Percentiles rank a stretch among this genome's conserved stretches.
Evolutionary conservation across 257 asterid species (phyloP).

Genomic region (Nicotiana sylvestris): DNA sequence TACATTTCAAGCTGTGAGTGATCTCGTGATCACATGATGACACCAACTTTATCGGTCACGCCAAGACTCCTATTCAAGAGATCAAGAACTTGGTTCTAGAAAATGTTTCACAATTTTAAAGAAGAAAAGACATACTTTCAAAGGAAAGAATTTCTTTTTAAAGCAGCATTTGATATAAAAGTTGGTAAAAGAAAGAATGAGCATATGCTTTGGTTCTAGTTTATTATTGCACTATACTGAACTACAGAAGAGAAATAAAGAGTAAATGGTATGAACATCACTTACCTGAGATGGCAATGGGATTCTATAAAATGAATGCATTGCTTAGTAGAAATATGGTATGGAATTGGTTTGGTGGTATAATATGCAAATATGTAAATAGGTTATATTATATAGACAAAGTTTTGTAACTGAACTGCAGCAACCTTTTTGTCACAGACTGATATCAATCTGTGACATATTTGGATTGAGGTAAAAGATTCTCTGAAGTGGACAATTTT

Average conservation of each 20-base stretch:
- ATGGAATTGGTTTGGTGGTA: neutral
- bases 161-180: neutral
- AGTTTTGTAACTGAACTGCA: neutral
- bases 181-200: neutral
- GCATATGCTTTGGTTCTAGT: neutral
- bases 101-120: neutral
- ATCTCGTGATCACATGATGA: too few relatives aligned
- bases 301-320: neutral
- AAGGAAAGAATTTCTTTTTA: neutral
- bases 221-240: neutral
- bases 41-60: too few relatives aligned
- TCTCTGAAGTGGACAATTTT: conserved; percentile 2
- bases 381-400: neutral
- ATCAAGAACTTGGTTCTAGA: neutral
- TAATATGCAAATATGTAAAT: neutral
- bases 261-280: neutral
- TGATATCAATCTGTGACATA: neutral
- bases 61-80: neutral
- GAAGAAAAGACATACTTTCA: neutral
- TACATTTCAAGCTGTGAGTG: too few relatives aligned
- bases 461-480: neutral
- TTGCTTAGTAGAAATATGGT: neutral
- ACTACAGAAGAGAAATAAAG: neutral
- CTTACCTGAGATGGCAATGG: conserved; percentile 2
- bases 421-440: neutral